Evolutionary conservation across 2,329 filamentous ascomycete genomes (phyloP), one percentile per base, ranked within the genome.

Genomic region (Cladosporium sp.): DNA sequence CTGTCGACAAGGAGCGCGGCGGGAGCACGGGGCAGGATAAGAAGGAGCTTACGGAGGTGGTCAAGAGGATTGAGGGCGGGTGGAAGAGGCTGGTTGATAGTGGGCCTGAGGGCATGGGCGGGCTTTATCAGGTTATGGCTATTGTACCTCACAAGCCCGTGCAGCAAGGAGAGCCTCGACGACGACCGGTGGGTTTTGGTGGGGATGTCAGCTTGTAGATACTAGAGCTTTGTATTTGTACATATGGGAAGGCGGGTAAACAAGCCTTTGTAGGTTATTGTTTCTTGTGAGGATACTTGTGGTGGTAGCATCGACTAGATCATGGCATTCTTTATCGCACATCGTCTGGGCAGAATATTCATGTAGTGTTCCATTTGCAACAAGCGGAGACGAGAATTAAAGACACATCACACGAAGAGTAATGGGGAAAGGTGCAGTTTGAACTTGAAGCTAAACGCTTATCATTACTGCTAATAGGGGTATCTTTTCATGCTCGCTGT

Each of bases 121-220:
- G 85, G 72, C 74, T 96, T 18, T 99, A 99, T 68, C 96, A 97
- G 72, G 91, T 83, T 19, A 78, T 99, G 78, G 88, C 91, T 11
- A 89, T 99, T 61, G 66, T 97, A 61, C 93, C 93, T 0, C 69
- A 70, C 56, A 60, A 57, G 39, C 64, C 68, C 7, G 48, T 48
- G 0, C 48, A 52, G 27, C 86, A 91, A 68, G 88, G 87, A 56
- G 79, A 77, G 30, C 85, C 86, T 1, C 78, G 74, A 54, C 82
- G 90, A 61, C 79, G 85, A 53, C 92, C 92, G 2, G 90, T 96
- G 49, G 93, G 93, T 0, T 97, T 99, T 73, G 93, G 93, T 0
- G 93, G 92, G 1, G 83, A 76, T 63, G 61, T 70, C 7, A 41
- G 22, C 8, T n/a, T 58, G 9, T 64, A 43, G 17, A 38, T 17